These are phyloP conservation scores for Arbutus unedo DNA, from an alignment of 148 eudicot genomes.

Conservation along the genomic window DNA sequence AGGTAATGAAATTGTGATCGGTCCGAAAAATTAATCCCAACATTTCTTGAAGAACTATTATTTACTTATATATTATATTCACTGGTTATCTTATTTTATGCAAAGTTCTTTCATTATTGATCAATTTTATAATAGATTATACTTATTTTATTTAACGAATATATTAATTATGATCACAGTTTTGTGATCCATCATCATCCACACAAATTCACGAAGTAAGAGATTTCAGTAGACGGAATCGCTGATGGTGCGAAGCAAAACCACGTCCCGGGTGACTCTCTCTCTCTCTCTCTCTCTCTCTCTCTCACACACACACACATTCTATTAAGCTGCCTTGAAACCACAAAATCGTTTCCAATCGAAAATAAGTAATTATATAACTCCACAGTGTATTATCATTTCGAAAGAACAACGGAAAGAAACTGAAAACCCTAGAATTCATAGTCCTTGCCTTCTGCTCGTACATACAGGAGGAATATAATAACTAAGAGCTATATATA, in stretches of 20 bases:
- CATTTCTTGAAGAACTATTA: no score
- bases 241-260: constrained; percentile 9
- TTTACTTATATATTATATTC: no score
- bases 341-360: constrained; percentile 14
- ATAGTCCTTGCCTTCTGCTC: not conserved
- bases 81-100: no score
- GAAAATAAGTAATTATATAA: not conserved
- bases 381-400: not conserved
- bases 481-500: not conserved
- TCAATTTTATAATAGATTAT: no score
- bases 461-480: not conserved
- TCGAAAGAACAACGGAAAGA: not conserved
- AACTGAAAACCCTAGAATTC: constrained; percentile 17
- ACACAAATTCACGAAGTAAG: no score
- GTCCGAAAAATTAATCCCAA: no score
- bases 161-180: no score
- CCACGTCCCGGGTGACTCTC: constrained; percentile 7
- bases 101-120: no score
- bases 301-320: not conserved
- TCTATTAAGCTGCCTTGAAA: constrained; percentile 9
- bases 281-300: constrained; percentile 13
- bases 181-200: no score
- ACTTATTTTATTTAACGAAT: no score
- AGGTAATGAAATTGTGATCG: no score
- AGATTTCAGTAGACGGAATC: not conserved